Percentiles rank a stretch among this genome's conserved stretches.
These are phyloP conservation scores for Celoporthe dispersa DNA, from an alignment of 2,329 filamentous ascomycete species.

Conservation along the genomic window DNA sequence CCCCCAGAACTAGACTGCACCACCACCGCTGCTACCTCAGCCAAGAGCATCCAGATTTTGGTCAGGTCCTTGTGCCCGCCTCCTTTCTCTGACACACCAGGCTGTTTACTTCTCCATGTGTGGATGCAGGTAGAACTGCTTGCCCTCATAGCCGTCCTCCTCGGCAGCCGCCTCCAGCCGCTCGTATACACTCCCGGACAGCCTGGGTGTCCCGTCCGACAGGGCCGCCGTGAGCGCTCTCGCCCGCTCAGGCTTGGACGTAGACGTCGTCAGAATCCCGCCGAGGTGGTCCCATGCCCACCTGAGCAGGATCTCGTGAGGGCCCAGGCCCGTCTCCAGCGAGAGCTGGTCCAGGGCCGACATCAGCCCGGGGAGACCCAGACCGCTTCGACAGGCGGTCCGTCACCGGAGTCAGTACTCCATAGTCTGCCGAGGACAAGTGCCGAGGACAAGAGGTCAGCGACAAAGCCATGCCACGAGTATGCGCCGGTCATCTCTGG, in stretches of 20 bases:
- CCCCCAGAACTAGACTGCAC: too few species aligned
- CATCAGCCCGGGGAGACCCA: background rate
- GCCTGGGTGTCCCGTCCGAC: background rate
- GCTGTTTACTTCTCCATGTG: slow-evolving; percentile 10
- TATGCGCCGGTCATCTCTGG: too few species aligned
- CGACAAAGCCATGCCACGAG: background rate
- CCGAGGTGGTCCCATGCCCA: slow-evolving; percentile 11
- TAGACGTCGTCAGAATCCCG: slow-evolving; percentile 10
- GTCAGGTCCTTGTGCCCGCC: too few species aligned
- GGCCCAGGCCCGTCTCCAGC: slow-evolving; percentile 1
- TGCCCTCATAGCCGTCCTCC: slow-evolving; percentile 10
- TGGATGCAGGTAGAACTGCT: slow-evolving; percentile 17
- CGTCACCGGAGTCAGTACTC: slow-evolving; percentile 11
- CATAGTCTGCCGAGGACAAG: slow-evolving; percentile 1
- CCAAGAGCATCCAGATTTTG: too few species aligned
- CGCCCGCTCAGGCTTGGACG: slow-evolving; percentile 5
- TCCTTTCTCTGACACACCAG: background rate
- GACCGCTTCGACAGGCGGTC: slow-evolving; percentile 11
- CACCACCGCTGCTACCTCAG: too few species aligned
- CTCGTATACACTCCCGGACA: background rate
- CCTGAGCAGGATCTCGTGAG: slow-evolving; percentile 9
- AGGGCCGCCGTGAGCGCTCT: background rate
- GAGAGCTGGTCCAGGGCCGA: background rate
- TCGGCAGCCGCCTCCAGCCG: slow-evolving; percentile 9
- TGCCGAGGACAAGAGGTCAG: background rate